Base-by-base conservation (phyloP, 208 protist species). In the Endotrypanum monterogeii region DNA sequence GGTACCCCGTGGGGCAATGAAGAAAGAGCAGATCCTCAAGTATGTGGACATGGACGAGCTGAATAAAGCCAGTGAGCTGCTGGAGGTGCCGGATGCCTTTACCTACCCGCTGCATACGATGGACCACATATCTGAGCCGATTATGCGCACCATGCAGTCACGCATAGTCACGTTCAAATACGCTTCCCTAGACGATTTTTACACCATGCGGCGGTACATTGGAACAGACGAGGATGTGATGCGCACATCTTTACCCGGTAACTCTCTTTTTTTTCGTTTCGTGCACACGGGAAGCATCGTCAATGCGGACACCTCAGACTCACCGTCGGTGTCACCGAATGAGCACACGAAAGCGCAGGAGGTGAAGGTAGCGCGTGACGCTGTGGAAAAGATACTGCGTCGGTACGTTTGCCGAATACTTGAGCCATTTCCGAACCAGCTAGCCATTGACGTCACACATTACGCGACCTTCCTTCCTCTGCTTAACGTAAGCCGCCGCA, bases 361-460 rank as follows among this genome's bases (percentile, higher is more conserved):
- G 23, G 67, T 82, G 32, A 71, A 70, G 52, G 14, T 2, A 2
- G 57, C 78, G 6, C 60, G 79, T 16, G 70, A 66, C 44, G 71
- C 11, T 0, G 60, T 94, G 4, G 76, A 82, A 58, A 39, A 52
- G 23, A 51, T 87, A 5, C 67, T 92, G 48, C 73, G 67, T 23
- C 76, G 81, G 30, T 91, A 87, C 74, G 83, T 86, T 20, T 50
- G 51, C 11, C 67, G 60, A 12, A 52, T 78, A 44, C 52, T 89
- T 20, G 61, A 83, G 39, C 85, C 85, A 23, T 83, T 79, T 48
- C 82, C 76, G 2, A 73, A 76, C 37, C 84, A 93, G 63, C 57
- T 90, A 2, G 78, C 56, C 41, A 84, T 82, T 32, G 89, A 93
- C 67, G 78, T 93, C 18, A 83, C 84, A 23, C 82, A 84, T 73